Evolutionary conservation across 306 rosid genomes (phyloP), one percentile per base, ranked within the genome.

Genomic region (Abrus precatorius): DNA sequence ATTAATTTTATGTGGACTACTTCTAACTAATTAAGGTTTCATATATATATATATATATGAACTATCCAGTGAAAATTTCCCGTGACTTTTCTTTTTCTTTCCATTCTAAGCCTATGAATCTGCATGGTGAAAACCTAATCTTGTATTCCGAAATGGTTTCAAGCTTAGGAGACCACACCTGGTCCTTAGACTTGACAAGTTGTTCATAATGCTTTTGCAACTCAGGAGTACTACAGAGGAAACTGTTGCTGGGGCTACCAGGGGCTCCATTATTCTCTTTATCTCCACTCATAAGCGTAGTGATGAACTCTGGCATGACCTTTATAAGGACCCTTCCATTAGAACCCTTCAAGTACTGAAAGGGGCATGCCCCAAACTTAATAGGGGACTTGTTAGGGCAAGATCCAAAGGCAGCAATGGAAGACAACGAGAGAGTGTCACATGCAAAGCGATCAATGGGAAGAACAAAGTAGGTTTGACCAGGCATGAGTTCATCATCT

Each of bases 101-200:
- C 89, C 91, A 82, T 43, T 90, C 86, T 9, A 92, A 66, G 45
- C 91, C 92, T 49, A 94, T 73, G 76, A 89, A 86, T 33, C 89
- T 89, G 69, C 94, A 89, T 3, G 98, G 98, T 6, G 97, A 95
- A 36, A 84, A 83, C 90, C 94, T 91, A 85, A 89, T 66, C 83
- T 83, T 95, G 69, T 89, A 79, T 75, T 95, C 98, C 0, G 97
- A 89, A 62, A 95, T 95, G 36, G 96, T 91, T 74, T 93, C 98
- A 82, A 95, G 96, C 81, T 91, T 91, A 5, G 99, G 99, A 12
- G 97, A 95, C 99, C 99, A 95, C 2, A 87, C 60, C 44, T 90
- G 97, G 13, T 87, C 93, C 86, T 89, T 93, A 4, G 93, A 82
- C 73, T 76, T 91, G 27, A 95, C 99, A 47, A 95, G 95, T 73